Evolutionary conservation across 176 grass and related monocot genomes (phyloP).

Genomic region (Hordeum vulgare): MorexV3_pseudomolecules_assembly NC_058522.1:11691557-11692056

Average conservation of each 20-base stretch:
- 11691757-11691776: conserved; percentile 55
- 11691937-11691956: conserved; percentile 14
- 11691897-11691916: conserved; percentile 64
- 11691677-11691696: conserved; percentile 94
- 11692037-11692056: conserved; percentile 25
- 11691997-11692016: conserved; percentile 83
- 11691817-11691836: conserved; percentile 37
- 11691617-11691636: conserved; percentile 61
- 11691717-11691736: conserved; percentile 17
- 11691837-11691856: conserved; percentile 54
- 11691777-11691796: conserved; percentile 84
- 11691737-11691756: conserved; percentile 14
- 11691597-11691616: conserved; percentile 73
- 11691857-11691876: conserved; percentile 76
- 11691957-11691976: conserved; percentile 27
- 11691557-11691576: conserved; percentile 84
- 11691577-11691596: conserved; percentile 65
- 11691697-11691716: conserved; percentile 85
- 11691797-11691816: conserved; percentile 32
- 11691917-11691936: conserved; percentile 46
- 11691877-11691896: conserved; percentile 56
- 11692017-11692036: conserved; percentile 27
- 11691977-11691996: conserved; percentile 97
- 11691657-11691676: conserved; percentile 72
- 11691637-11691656: conserved; percentile 58